Base-by-base conservation (phyloP, 768 basidiomycete species). In the Lyophyllum atratum region DNA sequence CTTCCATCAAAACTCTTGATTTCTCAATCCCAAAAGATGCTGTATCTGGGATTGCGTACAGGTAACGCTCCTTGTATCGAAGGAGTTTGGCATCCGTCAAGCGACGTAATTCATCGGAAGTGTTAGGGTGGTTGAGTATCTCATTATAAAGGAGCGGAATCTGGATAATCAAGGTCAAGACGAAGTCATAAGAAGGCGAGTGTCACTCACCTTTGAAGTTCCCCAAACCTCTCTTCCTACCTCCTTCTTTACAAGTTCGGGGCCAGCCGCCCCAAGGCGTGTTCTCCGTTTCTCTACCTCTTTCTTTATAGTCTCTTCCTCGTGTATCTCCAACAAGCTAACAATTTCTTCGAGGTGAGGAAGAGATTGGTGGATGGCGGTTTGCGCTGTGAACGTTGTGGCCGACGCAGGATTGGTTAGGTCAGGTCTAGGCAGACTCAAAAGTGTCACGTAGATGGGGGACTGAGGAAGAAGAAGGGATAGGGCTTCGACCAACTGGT, bases 251-350 rank as follows among this genome's bases (percentile, higher is more conserved):
- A 89, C 63, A 52, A 83, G 73, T 45, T 87, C 85, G 0, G 81
- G 81, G 43, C 81, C 75, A 17, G 83, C 75, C 3, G 87, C 86
- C 9, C 85, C 86, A 14, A 99, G 76, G 21, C 97, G 82, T 59
- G 80, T 89, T 44, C 95, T 80, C 15, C 93, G 84, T 62, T 83
- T 92, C 26, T 86, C 82, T 37, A 96, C 80, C 67, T 97, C 93
- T 54, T 74, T 84, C 47, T 80, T 81, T 45, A 88, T 72, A 1
- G 67, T 68, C 34, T 74, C 72, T 19, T 79, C 75, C 70, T 96
- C 93, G 10, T 85, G 78, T 11, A 72, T 71, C 67, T 95, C 92
- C 11, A 80, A 61, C 1, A 93, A 73, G 1, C 68, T 60, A 2
- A 92, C 74, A 34, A 95, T 79, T 66, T 96, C 90, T 64, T 92